A percentile compares a stretch with the other conserved stretches of the same genome.
phyloP scores from a whole-genome alignment of 116 monocot species.

The Thalassia testudinum region DNA sequence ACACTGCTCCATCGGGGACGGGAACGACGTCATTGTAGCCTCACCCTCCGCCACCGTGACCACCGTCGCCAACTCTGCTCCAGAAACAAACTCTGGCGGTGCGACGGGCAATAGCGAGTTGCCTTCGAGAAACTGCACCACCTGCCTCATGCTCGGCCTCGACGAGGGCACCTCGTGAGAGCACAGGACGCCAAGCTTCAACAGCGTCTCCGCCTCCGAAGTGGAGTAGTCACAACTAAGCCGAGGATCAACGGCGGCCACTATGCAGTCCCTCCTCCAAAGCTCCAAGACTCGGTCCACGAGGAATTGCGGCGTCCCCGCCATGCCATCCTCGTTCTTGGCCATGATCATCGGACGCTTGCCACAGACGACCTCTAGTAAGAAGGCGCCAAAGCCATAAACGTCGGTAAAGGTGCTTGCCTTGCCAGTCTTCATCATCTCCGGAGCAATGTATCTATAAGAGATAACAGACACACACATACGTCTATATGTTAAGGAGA shows the following conservation, averaged over 20 bases:
- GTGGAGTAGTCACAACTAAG: neutral
- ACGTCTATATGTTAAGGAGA: too few species aligned
- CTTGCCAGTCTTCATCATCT: conserved; percentile 5
- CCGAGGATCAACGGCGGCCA: conserved; percentile 1
- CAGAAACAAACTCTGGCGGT: too few species aligned
- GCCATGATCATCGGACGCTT: conserved; percentile 17
- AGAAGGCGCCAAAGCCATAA: conserved; percentile 18
- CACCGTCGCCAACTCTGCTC: too few species aligned
- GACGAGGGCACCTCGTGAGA: conserved; percentile 9
- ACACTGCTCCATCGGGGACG: too few species aligned
- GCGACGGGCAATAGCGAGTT: conserved; percentile 4
- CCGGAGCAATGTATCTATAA: too few species aligned
- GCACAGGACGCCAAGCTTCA: conserved; percentile 14
- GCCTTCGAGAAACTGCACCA: conserved; percentile 11
- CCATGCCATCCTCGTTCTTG: neutral
- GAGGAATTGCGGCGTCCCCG: conserved; percentile 5
- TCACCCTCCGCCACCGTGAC: too few species aligned
- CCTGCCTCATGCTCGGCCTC: too few species aligned
- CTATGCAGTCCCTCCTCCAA: conserved; percentile 4
- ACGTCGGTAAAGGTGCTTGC: conserved; percentile 8
- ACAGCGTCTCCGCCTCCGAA: too few species aligned
- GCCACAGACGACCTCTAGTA: too few species aligned
- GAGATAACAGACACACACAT: too few species aligned
- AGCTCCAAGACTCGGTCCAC: conserved; percentile 19
- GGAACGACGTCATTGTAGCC: too few species aligned